Base-by-base conservation (phyloP, 257 asterid genomes). In the Thymus quinquecostatus region DNA sequence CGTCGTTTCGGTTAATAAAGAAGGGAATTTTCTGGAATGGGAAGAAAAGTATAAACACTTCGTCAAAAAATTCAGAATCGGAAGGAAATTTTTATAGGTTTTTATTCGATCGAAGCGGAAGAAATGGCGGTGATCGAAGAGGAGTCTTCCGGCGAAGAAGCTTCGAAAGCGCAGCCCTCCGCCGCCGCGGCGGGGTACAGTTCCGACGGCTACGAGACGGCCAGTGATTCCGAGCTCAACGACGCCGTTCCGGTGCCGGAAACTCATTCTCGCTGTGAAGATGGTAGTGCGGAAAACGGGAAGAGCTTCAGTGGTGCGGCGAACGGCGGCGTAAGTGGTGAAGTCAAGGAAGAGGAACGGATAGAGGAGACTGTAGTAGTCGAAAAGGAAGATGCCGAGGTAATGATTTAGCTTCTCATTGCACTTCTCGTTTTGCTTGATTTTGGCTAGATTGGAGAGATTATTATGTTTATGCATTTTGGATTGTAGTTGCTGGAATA, bases 131-230 rank as follows among this genome's bases (percentile, higher is more conserved):
- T 84, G 82, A 84, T 86, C 68, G 87, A 86, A 65, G 84, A 82
- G 55, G 84, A 78, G 72, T 33, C 75, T 38, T 13, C 75, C 45
- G 82, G 13, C 7, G 78, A 36, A 40, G 70, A 21, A 9, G 68
- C 44, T 55, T 51, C 48, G 76, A 72, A 75, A 71, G 75, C 89
- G 51, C 70, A 70, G 69, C 69, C 76, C 14, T 68, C 72, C 9
- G 53, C 73, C 55, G 48, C 71, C 48, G 72, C 70, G 47, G 41
- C 83, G 29, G 93, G 89, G 8, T 76, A 85, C 78, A 62, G 55
- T 14, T 86, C 96, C 64, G 98, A 94, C 71, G 97, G 96, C 44
- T 94, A 85, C 63, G 96, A 91, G 74, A 91, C 98, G n/a, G 98
- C 98, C 71, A 91, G 97, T 64, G 98, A 94, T 8, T 76, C 92